Evolutionary conservation across 495 filamentous ascomycete genomes (phyloP), one percentile per base, ranked within the genome.

Genomic region (Xylaria cubensis): DNA sequence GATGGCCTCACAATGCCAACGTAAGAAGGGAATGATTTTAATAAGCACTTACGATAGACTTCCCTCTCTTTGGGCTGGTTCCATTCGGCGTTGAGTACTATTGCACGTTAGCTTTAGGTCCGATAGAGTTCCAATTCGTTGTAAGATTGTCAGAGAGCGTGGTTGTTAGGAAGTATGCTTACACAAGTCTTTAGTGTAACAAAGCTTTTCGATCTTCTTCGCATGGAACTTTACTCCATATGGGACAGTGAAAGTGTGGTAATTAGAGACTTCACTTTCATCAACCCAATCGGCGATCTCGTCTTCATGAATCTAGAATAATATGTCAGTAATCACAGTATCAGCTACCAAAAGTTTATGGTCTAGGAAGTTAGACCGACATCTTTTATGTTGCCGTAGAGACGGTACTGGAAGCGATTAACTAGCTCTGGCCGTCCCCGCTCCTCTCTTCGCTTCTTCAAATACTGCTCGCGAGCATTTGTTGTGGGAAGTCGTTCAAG

Each of bases 61-160:
- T 88, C 82, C 21, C 93, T 86, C 39, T 93, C 88, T 21, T 93
- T 88, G 0, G 84, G 84, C 73, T 90, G 87, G 73, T 95, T 96
- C 93, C 93, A 96, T 76, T 96, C 92, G 0, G 92, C 92, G 73
- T 96, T 96, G 12, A 96, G 86, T n/a, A 95, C 82, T 84, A 56
- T 0, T 24, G n/a, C 29, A 10, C 7, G 36, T 69, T 78, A 72
- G 77, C 71, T 36, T 42, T 58, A n/a, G 21, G 19, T 17, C 41
- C 24, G 1, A 13, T 3, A 26, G n/a, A 36, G 2, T 8, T 59
- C 29, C 2, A 7, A 36, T n/a, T 36, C 6, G 19, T 9, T 9
- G 29, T 4, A 36, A 34, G 34, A 24, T 32, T 8, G 15, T 50
- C 15, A 24, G 44, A 1, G 21, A 32, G 10, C 8, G 24, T 2